A percentile compares a stretch with the other conserved stretches of the same genome.
Evolutionary conservation across 352 stramenopile genomes (phyloP).

Genomic region (Phytophthora sansomeana): DNA sequence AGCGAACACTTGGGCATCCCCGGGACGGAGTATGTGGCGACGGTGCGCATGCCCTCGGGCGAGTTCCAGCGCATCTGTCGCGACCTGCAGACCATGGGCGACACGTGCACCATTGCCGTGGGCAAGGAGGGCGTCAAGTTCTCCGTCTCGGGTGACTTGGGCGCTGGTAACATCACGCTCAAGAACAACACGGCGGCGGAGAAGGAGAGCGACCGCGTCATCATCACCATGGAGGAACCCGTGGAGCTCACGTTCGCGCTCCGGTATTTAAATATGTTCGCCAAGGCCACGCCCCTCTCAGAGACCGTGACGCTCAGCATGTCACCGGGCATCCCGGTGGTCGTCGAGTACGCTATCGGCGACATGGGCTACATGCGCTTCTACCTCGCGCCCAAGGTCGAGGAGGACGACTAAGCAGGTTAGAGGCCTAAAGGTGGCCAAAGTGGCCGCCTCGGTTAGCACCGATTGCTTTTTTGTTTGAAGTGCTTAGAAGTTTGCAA

Average conservation of each 20-base stretch:
- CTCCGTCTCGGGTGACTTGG: constrained; percentile 96
- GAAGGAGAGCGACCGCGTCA: constrained; percentile 92
- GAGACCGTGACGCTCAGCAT: constrained; percentile 97
- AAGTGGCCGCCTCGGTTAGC: constrained; percentile 7
- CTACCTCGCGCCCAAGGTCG: constrained; percentile 99
- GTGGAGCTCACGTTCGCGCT: constrained; percentile 99
- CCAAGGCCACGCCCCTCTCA: constrained; percentile 97
- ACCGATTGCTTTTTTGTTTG: constrained; percentile 18
- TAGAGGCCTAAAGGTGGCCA: background rate
- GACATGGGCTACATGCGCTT: constrained; percentile 98
- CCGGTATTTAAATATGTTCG: constrained; percentile 99
- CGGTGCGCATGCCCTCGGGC: constrained; percentile 93
- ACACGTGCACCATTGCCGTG: constrained; percentile 97
- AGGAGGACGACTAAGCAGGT: constrained; percentile 93
- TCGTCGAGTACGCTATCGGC: constrained; percentile 99
- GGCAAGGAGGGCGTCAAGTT: constrained; percentile 99
- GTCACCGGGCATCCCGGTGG: constrained; percentile 97
- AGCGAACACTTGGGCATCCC: constrained; percentile 98
- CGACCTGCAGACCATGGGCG: constrained; percentile 98
- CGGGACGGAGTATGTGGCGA: constrained; percentile 98
- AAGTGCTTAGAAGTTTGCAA: constrained; percentile 31
- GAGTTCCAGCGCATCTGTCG: constrained; percentile 99
- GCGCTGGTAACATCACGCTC: constrained; percentile 96
- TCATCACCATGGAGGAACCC: constrained; percentile 99
- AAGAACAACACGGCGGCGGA: constrained; percentile 91